A percentile compares a stretch with the other conserved stretches of the same genome.
Conservation (phyloP, 2,329 filamentous ascomycete genomes). For the Trichoderma sp. region DNA sequence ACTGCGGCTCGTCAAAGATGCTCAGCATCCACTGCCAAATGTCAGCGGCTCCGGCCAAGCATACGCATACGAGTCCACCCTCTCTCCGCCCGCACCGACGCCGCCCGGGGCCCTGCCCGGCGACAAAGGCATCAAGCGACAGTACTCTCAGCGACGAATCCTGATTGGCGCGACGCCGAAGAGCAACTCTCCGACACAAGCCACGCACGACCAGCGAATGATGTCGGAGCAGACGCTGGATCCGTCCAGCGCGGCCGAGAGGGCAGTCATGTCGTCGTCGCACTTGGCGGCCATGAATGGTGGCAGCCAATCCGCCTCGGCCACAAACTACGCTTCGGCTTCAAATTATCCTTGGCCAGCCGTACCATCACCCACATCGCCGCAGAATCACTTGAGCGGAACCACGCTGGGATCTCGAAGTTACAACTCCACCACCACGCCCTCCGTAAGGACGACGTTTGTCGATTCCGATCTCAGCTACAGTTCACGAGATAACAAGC, state of each 20-base stretch:
- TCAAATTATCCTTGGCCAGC: conserved; percentile 62
- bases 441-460: conserved; percentile 58
- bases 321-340: conserved; percentile 54
- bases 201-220: conserved; percentile 62
- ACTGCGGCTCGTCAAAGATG: conserved; percentile 87
- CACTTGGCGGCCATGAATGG: conserved; percentile 72
- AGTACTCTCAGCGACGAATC: conserved; percentile 76
- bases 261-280: conserved; percentile 66
- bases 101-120: conserved; percentile 54
- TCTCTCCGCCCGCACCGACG: conserved; percentile 59
- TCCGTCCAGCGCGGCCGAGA: conserved; percentile 67
- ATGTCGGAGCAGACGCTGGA: conserved; percentile 67
- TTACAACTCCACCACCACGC: conserved; percentile 59
- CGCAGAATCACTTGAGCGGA: conserved; percentile 55
- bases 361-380: conserved; percentile 69
- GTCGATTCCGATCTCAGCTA: conserved; percentile 49
- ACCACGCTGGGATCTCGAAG: conserved; percentile 64
- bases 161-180: conserved; percentile 73
- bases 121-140: conserved; percentile 62
- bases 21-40: conserved; percentile 78
- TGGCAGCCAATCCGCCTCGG: conserved; percentile 48
- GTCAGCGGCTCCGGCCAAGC: conserved; percentile 40
- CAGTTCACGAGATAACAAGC: conserved; percentile 36
- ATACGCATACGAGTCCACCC: conserved; percentile 53
- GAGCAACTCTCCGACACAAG: conserved; percentile 73